Percentiles rank a stretch among this genome's conserved stretches.
Conservation (phyloP, 352 stramenopile genomes). For the Phytopythium boreale region DNA sequence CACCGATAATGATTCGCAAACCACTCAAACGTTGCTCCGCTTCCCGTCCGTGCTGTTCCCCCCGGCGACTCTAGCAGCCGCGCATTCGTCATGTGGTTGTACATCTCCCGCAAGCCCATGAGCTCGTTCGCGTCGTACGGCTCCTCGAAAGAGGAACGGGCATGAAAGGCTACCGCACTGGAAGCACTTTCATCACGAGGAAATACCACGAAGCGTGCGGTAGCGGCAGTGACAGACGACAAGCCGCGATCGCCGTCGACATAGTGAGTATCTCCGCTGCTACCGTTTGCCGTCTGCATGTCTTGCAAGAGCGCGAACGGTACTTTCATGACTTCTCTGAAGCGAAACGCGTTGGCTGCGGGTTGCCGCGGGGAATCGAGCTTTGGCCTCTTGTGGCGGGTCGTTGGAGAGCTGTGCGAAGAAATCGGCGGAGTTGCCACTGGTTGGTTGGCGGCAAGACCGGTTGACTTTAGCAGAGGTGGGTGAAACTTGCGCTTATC, state of each 20-base stretch:
- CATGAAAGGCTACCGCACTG: not conserved
- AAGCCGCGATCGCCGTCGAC: conserved; percentile 3
- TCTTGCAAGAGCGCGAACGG: conserved; percentile 26
- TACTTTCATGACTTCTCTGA: conserved; percentile 46
- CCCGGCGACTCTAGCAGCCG: conserved; percentile 20
- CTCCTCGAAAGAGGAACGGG: conserved; percentile 8
- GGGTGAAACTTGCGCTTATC: conserved; percentile 5
- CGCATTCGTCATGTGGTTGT: conserved; percentile 26
- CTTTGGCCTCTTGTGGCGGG: not conserved
- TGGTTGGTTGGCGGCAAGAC: not conserved
- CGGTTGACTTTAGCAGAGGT: not conserved
- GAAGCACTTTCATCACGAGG: conserved; percentile 6
- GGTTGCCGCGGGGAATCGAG: not conserved
- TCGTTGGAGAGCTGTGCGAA: not conserved
- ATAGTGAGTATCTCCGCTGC: not conserved
- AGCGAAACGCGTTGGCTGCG: conserved; percentile 9
- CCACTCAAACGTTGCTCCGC: conserved; percentile 43
- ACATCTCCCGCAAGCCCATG: conserved; percentile 28
- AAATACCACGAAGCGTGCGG: conserved; percentile 28
- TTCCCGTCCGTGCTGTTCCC: not conserved
- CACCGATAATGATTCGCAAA: conserved; percentile 76
- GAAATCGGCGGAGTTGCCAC: not conserved
- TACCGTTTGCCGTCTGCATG: conserved; percentile 5
- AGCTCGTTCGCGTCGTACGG: conserved; percentile 13
- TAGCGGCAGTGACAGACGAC: conserved; percentile 28